phyloP scores from a whole-genome alignment of 2,329 filamentous ascomycete genomes.

The Stemphylium beticola region DNA sequence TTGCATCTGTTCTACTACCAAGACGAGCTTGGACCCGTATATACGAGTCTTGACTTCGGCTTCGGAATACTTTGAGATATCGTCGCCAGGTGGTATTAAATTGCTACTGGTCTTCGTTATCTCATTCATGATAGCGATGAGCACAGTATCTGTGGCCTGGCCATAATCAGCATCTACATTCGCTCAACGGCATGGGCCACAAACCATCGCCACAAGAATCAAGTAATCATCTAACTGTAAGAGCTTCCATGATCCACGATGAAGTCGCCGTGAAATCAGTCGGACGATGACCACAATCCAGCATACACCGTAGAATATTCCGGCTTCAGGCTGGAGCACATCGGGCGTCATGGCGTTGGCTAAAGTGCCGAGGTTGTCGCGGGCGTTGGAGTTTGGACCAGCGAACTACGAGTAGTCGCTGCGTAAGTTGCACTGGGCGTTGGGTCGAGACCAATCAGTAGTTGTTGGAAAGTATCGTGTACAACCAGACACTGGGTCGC shows the following conservation, averaged over 20 bases:
- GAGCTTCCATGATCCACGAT: slow-evolving; percentile 39
- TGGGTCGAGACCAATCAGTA: neutral
- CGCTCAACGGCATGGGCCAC: neutral
- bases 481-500: slow-evolving; percentile 11
- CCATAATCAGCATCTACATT: slow-evolving; percentile 8
- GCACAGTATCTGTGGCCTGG: slow-evolving; percentile 42
- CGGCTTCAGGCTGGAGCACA: slow-evolving; percentile 42
- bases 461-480: neutral
- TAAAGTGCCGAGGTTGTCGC: slow-evolving; percentile 11
- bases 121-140: slow-evolving; percentile 43
- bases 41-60: slow-evolving; percentile 52
- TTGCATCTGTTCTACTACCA: slow-evolving; percentile 62
- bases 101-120: slow-evolving; percentile 44
- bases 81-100: slow-evolving; percentile 42
- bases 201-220: slow-evolving; percentile 45
- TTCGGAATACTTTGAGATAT: slow-evolving; percentile 40
- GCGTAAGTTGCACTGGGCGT: slow-evolving; percentile 1
- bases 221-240: slow-evolving; percentile 47
- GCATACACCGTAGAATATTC: slow-evolving; percentile 43
- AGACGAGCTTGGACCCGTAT: slow-evolving; percentile 62
- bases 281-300: slow-evolving; percentile 43
- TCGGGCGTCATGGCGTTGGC: slow-evolving; percentile 26
- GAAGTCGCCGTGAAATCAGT: slow-evolving; percentile 38
- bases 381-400: slow-evolving; percentile 2
- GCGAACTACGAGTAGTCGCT: neutral